phyloP scores from a whole-genome alignment of 2,329 filamentous ascomycete species.

The Xylaria sp. region DNA sequence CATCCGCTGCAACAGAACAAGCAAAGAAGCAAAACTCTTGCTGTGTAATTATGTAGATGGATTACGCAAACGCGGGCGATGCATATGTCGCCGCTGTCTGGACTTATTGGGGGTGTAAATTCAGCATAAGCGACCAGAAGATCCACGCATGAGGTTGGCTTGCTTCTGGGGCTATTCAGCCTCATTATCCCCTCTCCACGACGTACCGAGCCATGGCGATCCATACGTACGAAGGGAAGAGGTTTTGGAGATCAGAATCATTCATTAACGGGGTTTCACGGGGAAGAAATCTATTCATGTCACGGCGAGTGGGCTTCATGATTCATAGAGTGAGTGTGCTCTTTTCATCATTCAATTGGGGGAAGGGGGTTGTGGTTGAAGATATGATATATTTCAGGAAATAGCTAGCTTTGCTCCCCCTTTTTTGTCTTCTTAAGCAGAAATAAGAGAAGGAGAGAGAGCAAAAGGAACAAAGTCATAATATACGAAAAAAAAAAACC shows the following conservation, averaged over 20 bases:
- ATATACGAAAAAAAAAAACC: too few species aligned
- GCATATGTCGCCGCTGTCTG: conserved; percentile 8
- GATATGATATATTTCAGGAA: conserved; percentile 8
- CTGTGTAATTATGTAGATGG: conserved; percentile 65
- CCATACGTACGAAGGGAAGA: not conserved
- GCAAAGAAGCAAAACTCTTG: conserved; percentile 79
- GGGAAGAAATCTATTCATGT: not conserved
- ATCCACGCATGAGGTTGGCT: conserved; percentile 18
- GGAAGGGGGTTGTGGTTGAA: conserved; percentile 1
- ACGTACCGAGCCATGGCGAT: conserved; percentile 8
- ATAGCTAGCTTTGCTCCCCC: not conserved
- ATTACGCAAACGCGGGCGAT: conserved; percentile 7
- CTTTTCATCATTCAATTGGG: not conserved
- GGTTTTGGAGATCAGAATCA: conserved; percentile 9
- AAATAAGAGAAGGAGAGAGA: not conserved
- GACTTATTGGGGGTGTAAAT: conserved; percentile 13
- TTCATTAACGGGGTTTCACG: conserved; percentile 11
- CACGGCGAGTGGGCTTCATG: conserved; percentile 4
- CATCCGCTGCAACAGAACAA: conserved; percentile 41
- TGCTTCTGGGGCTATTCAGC: conserved; percentile 16
- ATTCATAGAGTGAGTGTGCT: conserved; percentile 11
- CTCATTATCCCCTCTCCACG: conserved; percentile 20
- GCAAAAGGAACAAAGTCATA: not conserved
- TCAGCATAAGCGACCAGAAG: conserved; percentile 24
- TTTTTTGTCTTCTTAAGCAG: too few species aligned